Percentiles rank a stretch among this genome's conserved stretches.
Evolutionary conservation across 2,329 filamentous ascomycete species (phyloP).

Genomic region (Cordyceps sp.): DNA sequence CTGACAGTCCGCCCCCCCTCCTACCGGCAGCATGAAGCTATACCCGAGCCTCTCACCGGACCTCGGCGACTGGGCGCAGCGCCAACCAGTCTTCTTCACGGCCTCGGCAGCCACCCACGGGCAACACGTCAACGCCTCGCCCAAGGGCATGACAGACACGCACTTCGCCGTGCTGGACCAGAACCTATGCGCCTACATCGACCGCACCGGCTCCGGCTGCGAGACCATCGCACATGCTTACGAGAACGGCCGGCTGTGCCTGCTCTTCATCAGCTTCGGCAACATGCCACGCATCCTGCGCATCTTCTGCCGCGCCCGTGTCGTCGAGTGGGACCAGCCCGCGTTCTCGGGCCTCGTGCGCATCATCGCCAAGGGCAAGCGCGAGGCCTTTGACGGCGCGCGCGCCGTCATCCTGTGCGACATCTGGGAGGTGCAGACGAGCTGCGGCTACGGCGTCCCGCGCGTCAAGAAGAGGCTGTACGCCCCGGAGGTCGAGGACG

Average conservation of each 20-base stretch:
- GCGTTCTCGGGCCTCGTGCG: conserved; percentile 31
- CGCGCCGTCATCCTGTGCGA: conserved; percentile 44
- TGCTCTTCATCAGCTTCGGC: conserved; percentile 58
- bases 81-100: conserved; percentile 60
- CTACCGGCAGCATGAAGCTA: conserved; percentile 53
- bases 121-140: conserved; percentile 58
- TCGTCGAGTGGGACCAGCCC: conserved; percentile 42
- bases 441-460: conserved; percentile 50
- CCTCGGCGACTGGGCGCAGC: conserved; percentile 44
- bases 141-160: conserved; percentile 50
- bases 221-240: conserved; percentile 64
- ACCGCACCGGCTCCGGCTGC: conserved; percentile 57
- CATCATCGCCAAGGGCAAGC: conserved; percentile 18
- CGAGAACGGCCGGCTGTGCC: conserved; percentile 58
- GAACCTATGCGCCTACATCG: conserved; percentile 51
- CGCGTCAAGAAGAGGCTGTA: conserved; percentile 26
- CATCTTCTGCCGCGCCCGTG: conserved; percentile 40
- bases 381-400: conserved; percentile 26
- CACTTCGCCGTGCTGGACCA: conserved; percentile 44
- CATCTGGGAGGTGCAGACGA: conserved; percentile 49
- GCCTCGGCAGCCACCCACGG: conserved; percentile 53
- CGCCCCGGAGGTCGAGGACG: conserved; percentile 6
- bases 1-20: too few species aligned
- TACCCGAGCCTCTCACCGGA: conserved; percentile 35
- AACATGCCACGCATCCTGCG: conserved; percentile 42